These are phyloP conservation scores for Alternaria alternata DNA, from an alignment of 2,329 filamentous ascomycete species.

Conservation along the genomic window DNA sequence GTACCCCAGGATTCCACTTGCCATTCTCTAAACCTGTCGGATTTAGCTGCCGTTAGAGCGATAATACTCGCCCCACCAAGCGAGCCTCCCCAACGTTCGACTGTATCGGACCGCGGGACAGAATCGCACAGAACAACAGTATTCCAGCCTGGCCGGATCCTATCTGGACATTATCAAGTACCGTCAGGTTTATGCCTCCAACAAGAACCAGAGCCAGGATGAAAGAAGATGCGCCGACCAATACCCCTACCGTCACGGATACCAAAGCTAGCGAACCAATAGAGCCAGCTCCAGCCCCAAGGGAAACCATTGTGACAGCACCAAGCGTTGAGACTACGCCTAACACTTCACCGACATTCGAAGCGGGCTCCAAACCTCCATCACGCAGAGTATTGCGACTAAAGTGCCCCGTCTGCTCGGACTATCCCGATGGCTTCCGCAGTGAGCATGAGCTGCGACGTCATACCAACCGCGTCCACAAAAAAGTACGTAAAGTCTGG, in stretches of 20 bases:
- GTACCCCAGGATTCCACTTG: conserved; percentile 28
- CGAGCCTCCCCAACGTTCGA: conserved; percentile 30
- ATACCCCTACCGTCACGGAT: conserved; percentile 30
- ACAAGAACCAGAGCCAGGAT: conserved; percentile 47
- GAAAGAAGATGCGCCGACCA: conserved; percentile 40
- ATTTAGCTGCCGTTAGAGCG: conserved; percentile 40
- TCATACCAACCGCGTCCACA: conserved; percentile 71
- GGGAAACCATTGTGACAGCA: conserved; percentile 43
- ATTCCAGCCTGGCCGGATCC: conserved; percentile 23
- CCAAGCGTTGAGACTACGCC: conserved; percentile 36
- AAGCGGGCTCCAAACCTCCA: conserved; percentile 38
- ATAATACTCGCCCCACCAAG: conserved; percentile 43
- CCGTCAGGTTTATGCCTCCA: conserved; percentile 42
- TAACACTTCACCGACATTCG: conserved; percentile 45
- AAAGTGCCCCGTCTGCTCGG: conserved; percentile 71
- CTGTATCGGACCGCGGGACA: conserved; percentile 24
- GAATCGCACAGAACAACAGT: conserved; percentile 15
- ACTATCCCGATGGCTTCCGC: conserved; percentile 80
- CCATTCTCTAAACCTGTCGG: conserved; percentile 28
- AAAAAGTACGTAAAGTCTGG: conserved; percentile 67
- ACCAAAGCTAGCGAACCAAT: conserved; percentile 34
- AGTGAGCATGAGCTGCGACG: conserved; percentile 76
- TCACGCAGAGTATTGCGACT: conserved; percentile 46
- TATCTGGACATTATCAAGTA: conserved; percentile 2
- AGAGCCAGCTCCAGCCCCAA: conserved; percentile 33